Conservation (phyloP, 1,284 basidiomycete species). For the Jaminaea rosea region DNA sequence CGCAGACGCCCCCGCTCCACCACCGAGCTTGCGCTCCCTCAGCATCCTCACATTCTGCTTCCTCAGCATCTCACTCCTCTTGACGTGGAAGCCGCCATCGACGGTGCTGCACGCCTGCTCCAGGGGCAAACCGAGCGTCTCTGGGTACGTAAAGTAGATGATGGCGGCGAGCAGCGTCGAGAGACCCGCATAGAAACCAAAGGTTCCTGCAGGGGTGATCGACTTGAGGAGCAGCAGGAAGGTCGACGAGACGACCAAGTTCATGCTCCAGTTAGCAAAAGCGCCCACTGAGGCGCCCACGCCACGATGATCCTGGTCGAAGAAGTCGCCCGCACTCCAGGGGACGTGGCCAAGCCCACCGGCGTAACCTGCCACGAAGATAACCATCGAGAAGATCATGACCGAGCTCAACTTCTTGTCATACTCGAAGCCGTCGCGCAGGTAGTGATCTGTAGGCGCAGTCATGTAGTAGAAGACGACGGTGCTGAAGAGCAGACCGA, state of each 20-base stretch:
- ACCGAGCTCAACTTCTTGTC: constrained; percentile 57
- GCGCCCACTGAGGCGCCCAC: constrained; percentile 64
- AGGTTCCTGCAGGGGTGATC: constrained; percentile 59
- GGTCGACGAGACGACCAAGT: constrained; percentile 66
- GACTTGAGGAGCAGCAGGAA: constrained; percentile 67
- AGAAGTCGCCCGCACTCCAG: constrained; percentile 79
- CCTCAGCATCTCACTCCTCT: neutral
- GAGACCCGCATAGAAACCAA: constrained; percentile 65
- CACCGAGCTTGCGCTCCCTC: no score
- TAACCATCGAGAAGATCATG: constrained; percentile 68
- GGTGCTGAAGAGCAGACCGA: constrained; percentile 62
- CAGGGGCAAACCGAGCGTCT: neutral
- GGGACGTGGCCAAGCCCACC: constrained; percentile 60
- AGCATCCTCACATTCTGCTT: neutral
- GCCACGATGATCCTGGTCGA: constrained; percentile 60
- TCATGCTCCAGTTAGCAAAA: constrained; percentile 68
- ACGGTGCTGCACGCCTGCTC: neutral
- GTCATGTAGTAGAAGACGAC: constrained; percentile 69
- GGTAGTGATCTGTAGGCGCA: constrained; percentile 57
- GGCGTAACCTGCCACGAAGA: constrained; percentile 73
- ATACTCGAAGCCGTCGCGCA: constrained; percentile 61
- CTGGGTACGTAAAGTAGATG: constrained; percentile 53
- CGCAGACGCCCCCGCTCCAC: no score
- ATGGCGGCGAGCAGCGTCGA: constrained; percentile 65
- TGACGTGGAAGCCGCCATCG: neutral